These are phyloP conservation scores for Polychaeton citri DNA, from an alignment of 2,329 filamentous ascomycete genomes.

Conservation along the genomic window DNA sequence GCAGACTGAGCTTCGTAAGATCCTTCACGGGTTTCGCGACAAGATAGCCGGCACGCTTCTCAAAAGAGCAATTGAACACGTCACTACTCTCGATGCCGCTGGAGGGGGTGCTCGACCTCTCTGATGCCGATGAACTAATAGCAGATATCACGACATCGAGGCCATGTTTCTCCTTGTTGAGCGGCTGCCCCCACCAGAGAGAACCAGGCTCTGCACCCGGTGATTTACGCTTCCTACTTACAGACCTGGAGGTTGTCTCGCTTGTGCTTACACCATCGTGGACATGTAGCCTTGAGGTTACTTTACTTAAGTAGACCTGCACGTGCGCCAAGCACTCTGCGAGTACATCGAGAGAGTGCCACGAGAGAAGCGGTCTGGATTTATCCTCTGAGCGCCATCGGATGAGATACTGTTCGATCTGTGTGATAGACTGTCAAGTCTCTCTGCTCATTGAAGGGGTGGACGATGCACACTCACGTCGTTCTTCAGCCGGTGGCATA, in stretches of 20 bases:
- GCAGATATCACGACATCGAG: too few relatives aligned
- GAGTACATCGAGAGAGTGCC: slow-evolving; percentile 31
- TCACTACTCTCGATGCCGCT: too few relatives aligned
- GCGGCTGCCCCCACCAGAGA: too few relatives aligned
- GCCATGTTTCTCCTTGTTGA: too few relatives aligned
- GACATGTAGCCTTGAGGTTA: too few relatives aligned
- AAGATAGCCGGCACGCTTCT: slow-evolving; percentile 2
- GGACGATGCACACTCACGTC: too few relatives aligned
- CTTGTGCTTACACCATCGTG: too few relatives aligned
- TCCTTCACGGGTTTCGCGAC: background rate
- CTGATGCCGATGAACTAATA: too few relatives aligned
- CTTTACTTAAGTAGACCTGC: slow-evolving; percentile 33
- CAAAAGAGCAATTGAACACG: slow-evolving; percentile 10
- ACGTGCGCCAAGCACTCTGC: slow-evolving; percentile 24
- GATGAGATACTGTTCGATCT: slow-evolving; percentile 31
- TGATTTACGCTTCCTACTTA: slow-evolving; percentile 15
- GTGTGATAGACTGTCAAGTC: too few relatives aligned
- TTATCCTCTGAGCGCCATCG: slow-evolving; percentile 21
- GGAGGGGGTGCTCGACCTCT: too few relatives aligned
- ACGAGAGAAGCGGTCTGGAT: slow-evolving; percentile 16
- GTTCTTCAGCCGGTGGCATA: slow-evolving; percentile 14
- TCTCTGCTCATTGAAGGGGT: too few relatives aligned
- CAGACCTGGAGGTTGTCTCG: slow-evolving; percentile 7
- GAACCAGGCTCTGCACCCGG: slow-evolving; percentile 7
- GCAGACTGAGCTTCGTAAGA: slow-evolving; percentile 15